Conservation (phyloP, 768 basidiomycete species). For the Vararia minispora region DNA sequence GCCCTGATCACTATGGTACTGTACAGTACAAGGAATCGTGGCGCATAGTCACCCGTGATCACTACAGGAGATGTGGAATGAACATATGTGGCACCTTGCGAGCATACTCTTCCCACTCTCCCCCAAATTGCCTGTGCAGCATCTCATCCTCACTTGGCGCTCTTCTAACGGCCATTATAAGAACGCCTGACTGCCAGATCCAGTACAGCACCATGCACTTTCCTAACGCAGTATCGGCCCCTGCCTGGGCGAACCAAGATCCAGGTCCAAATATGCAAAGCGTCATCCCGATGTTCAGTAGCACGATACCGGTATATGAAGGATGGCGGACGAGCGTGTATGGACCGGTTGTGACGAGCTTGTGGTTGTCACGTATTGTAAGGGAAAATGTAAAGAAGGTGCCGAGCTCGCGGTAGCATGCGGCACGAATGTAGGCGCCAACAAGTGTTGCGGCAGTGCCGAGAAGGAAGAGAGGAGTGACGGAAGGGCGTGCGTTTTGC, state of each 20-base stretch:
- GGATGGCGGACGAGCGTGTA: slow-evolving; percentile 32
- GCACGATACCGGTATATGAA: slow-evolving; percentile 23
- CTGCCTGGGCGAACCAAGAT: slow-evolving; percentile 13
- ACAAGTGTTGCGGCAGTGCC: slow-evolving; percentile 4
- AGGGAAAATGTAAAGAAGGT: slow-evolving; percentile 29
- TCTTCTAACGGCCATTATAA: no score
- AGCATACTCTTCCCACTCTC: slow-evolving; percentile 1
- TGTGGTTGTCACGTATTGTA: slow-evolving; percentile 24
- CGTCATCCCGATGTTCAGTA: slow-evolving; percentile 17
- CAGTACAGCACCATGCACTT: no score
- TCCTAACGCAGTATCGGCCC: no score
- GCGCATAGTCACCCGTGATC: no score
- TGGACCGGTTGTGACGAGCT: slow-evolving; percentile 27
- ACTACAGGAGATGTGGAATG: no score
- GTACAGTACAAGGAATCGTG: no score
- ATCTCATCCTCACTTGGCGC: slow-evolving; percentile 1
- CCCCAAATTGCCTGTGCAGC: neutral
- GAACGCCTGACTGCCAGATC: no score
- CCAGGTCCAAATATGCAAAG: slow-evolving; percentile 15
- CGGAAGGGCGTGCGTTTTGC: neutral
- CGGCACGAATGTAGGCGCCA: slow-evolving; percentile 24
- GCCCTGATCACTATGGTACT: no score
- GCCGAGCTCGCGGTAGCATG: slow-evolving; percentile 28
- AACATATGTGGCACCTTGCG: neutral
- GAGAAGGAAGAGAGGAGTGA: slow-evolving; percentile 5